Percentiles rank a stretch among this genome's conserved stretches.
Conservation (phyloP, 1,284 basidiomycete genomes). For the Xanthoconium separans region DNA sequence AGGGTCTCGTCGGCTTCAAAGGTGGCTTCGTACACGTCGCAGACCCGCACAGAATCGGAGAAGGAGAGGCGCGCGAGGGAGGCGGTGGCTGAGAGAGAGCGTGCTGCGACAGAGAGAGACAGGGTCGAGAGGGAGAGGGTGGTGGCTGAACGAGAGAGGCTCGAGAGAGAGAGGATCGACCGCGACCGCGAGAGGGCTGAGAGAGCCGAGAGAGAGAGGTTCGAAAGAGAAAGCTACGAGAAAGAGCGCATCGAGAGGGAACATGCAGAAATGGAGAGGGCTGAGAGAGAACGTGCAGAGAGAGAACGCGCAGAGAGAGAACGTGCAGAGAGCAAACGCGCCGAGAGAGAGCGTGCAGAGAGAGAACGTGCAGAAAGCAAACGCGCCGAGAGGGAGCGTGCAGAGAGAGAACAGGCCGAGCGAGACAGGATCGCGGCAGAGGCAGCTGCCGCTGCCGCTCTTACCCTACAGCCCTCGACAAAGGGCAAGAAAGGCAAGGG, state of each 20-base stretch:
- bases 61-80: conserved; percentile 21
- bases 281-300: conserved; percentile 2
- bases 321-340: too few species aligned
- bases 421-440: conserved; percentile 14
- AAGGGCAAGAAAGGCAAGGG: conserved; percentile 20
- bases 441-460: background rate
- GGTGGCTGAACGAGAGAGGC: conserved; percentile 17
- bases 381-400: background rate
- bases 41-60: conserved; percentile 24
- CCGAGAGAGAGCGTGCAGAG: background rate
- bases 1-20: conserved; percentile 25
- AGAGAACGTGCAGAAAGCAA: background rate
- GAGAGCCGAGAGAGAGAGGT: conserved; percentile 4
- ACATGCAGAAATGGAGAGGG: conserved; percentile 2
- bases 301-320: background rate
- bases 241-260: conserved; percentile 6
- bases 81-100: background rate
- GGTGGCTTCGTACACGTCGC: conserved; percentile 17
- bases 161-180: conserved; percentile 18
- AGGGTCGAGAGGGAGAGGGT: conserved; percentile 18
- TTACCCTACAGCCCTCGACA: background rate
- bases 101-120: conserved; percentile 10
- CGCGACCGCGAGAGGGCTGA: conserved; percentile 14
- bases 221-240: background rate
- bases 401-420: conserved; percentile 13